A percentile compares a stretch with the other conserved stretches of the same genome.
Conservation (phyloP, 768 basidiomycete genomes). For the Trametes coccinea region DNA sequence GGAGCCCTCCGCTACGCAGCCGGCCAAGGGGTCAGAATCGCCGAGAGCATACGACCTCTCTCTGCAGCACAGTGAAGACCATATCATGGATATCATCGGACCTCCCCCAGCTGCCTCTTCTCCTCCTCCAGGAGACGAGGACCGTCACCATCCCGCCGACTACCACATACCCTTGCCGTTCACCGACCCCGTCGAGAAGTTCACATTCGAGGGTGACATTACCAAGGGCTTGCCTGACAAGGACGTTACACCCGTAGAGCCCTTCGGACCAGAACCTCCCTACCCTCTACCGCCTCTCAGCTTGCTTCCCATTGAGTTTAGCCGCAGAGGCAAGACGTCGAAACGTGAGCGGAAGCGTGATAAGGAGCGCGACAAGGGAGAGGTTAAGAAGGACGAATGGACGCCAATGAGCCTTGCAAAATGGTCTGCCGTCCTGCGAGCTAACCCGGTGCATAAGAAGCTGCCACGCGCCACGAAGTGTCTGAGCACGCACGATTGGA, state of each 20-base stretch:
- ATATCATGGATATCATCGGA: conserved; percentile 14
- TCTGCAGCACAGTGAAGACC: conserved; percentile 14
- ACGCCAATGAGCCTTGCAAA: conserved; percentile 47
- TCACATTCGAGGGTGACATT: background rate
- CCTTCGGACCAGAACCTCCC: conserved; percentile 38
- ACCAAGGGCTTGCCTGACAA: conserved; percentile 1
- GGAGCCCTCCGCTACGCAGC: background rate
- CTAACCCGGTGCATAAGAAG: conserved; percentile 75
- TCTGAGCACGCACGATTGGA: conserved; percentile 79
- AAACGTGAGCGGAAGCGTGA: conserved; percentile 54
- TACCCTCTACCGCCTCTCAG: conserved; percentile 60
- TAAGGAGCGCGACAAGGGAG: conserved; percentile 45
- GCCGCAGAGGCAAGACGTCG: conserved; percentile 47
- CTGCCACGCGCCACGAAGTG: conserved; percentile 75
- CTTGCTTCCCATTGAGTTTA: conserved; percentile 54
- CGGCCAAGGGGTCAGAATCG: background rate
- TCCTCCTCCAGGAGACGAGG: background rate
- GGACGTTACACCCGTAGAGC: background rate
- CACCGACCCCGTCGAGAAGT: background rate
- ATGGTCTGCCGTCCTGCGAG: conserved; percentile 70
- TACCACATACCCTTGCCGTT: conserved; percentile 20
- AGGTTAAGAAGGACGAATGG: conserved; percentile 60
- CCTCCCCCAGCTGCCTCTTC: background rate
- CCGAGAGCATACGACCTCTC: conserved; percentile 1
- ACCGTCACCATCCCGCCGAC: background rate